Evolutionary conservation across 1,139 yeast genomes (phyloP).

Genomic region (Suhomyces guaymorum): DNA sequence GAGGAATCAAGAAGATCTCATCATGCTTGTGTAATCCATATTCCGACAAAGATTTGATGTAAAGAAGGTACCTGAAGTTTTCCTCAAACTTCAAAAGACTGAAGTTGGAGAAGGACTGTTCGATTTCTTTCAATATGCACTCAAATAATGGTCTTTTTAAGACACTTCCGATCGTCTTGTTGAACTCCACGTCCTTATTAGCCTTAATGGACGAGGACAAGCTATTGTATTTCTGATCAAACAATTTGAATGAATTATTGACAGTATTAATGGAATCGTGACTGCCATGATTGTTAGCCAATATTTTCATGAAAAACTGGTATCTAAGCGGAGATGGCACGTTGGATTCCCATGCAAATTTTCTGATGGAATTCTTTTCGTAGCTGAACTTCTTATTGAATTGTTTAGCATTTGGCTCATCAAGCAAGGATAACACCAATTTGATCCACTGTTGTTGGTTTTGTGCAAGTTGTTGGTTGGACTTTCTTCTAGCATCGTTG

Average conservation of each 20-base stretch:
- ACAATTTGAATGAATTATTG: constrained; percentile 21
- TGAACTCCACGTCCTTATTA: constrained; percentile 39
- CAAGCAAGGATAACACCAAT: constrained; percentile 19
- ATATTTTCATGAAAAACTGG: constrained; percentile 31
- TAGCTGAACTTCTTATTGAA: constrained; percentile 29
- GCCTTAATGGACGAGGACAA: constrained; percentile 32
- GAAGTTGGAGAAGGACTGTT: constrained; percentile 12
- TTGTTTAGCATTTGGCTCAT: constrained; percentile 21
- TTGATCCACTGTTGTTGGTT: constrained; percentile 34
- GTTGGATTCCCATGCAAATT: constrained; percentile 43
- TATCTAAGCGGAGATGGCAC: constrained; percentile 31
- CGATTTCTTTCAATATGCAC: constrained; percentile 24
- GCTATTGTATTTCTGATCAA: constrained; percentile 24
- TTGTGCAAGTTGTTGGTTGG: constrained; percentile 19
- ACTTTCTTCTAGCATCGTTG: constrained; percentile 25
- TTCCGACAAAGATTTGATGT: constrained; percentile 40
- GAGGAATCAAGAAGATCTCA: constrained; percentile 43
- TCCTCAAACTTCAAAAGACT: constrained; percentile 23
- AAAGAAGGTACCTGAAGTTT: constrained; percentile 34
- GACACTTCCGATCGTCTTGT: constrained; percentile 26
- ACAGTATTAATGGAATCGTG: constrained; percentile 20
- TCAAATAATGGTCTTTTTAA: constrained; percentile 35
- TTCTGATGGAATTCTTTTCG: constrained; percentile 36
- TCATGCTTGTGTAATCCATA: constrained; percentile 43
- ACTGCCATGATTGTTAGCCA: constrained; percentile 20